Base-by-base conservation (phyloP, 139 green algal species). In the Pleodorina starrii region DNA sequence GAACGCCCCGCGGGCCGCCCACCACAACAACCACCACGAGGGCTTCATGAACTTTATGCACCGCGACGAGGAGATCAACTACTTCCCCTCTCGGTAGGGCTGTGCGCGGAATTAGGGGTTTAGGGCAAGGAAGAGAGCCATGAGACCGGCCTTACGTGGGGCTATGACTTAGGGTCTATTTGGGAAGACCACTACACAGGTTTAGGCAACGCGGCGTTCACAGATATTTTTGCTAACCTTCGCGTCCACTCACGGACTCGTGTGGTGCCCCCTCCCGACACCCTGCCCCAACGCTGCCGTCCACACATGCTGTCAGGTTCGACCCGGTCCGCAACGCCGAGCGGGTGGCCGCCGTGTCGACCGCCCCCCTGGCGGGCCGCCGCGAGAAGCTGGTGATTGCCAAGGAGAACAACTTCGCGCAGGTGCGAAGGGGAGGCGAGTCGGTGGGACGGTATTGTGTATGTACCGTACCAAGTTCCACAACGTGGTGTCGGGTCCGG, bases 11-110 rank as follows among this genome's bases (percentile, higher is more conserved):
- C 44, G 93, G 86, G 96, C 89, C 79, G 68, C 94, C 17, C 92
- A 97, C 90, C 97, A 98, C 93, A 98, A 99, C 94, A 99, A 99
- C 92, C 97, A 99, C 94, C 96, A 99, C 81, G 97, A 99, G 66
- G 97, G 97, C 35, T 94, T 98, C 92, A 99, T 99, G 97, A 99
- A 99, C 93, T 98, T 98, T 93, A 96, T 98, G 93, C 93, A 98
- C 90, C 92, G 97, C 48, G 93, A 96, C 50, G 96, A 99, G 95
- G 97, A 99, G 94, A 94, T 99, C 42, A 99, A 99, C 94, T 99
- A 99, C 94, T 99, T 99, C 94, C 97, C 97, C 3, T 97, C 94
- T 2, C 92, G 93, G 93, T 95, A 48, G 16, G 91, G 3, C 54
- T 32, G 54, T 25, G 3, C 6, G 7, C 7, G 25, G 54, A 25